Conservation (phyloP, 1,139 yeast species). For the Tardiomyces depauwii region DNA sequence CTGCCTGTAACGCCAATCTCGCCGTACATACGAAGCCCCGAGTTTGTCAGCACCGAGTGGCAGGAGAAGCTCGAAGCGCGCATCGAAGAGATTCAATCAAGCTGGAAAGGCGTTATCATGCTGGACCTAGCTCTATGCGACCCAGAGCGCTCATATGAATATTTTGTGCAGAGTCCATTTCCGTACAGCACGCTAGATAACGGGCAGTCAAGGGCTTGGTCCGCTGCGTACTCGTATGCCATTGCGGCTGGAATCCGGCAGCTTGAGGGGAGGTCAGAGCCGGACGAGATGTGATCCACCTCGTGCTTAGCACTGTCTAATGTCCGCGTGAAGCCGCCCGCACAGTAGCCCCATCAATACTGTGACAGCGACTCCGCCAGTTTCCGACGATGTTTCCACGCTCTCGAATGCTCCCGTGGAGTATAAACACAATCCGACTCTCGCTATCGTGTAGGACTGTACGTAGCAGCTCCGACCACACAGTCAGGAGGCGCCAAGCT, state of each 20-base stretch:
- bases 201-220: conserved; percentile 90
- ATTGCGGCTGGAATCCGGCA: conserved; percentile 6
- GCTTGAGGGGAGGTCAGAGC: too few relatives aligned
- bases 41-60: conserved; percentile 79
- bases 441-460: too few relatives aligned
- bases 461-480: too few relatives aligned
- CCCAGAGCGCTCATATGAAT: conserved; percentile 53
- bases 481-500: too few relatives aligned
- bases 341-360: too few relatives aligned
- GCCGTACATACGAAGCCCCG: conserved; percentile 55
- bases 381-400: too few relatives aligned
- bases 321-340: too few relatives aligned
- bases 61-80: conserved; percentile 38
- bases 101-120: conserved; percentile 82
- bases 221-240: conserved; percentile 65
- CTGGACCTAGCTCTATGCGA: conserved; percentile 70
- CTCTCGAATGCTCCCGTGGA: too few relatives aligned
- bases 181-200: conserved; percentile 47
- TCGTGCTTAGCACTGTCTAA: too few relatives aligned
- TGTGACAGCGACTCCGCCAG: too few relatives aligned
- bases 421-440: too few relatives aligned
- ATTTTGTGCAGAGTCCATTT: conserved; percentile 48
- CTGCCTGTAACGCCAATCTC: conserved; percentile 82
- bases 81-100: conserved; percentile 47
- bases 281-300: too few relatives aligned